Percentiles rank a stretch among this genome's conserved stretches.
Conservation (phyloP, 2,329 filamentous ascomycete species). For the Talaromyces atroroseus region DNA sequence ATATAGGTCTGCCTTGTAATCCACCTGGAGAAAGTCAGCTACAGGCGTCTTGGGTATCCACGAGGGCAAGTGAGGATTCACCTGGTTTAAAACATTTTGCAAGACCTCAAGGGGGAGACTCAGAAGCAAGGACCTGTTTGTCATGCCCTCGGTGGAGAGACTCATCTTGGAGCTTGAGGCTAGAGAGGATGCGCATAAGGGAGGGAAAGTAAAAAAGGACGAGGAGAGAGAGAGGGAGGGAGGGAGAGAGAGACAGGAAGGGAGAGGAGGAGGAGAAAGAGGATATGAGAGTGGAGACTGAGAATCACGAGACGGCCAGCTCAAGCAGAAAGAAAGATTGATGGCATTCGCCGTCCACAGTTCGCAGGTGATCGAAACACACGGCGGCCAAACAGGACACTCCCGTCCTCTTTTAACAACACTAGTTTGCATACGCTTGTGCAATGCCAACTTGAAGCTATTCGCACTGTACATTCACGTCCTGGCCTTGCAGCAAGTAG, state of each 20-base stretch:
- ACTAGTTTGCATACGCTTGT: too few species aligned
- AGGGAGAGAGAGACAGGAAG: neutral
- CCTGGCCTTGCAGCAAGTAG: neutral
- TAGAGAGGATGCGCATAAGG: neutral
- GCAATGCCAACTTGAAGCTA: too few species aligned
- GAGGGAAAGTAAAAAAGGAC: neutral
- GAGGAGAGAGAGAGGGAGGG: neutral
- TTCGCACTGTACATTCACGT: neutral
- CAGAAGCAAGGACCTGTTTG: neutral
- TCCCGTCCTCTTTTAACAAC: too few species aligned
- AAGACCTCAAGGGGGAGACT: constrained; percentile 4
- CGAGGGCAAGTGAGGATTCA: neutral
- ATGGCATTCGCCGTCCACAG: neutral
- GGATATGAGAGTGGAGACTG: neutral
- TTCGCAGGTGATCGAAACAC: neutral
- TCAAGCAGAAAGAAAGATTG: neutral
- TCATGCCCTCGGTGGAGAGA: neutral
- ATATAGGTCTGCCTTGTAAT: constrained; percentile 1
- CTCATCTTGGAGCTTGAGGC: neutral
- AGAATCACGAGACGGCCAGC: neutral
- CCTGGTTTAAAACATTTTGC: constrained; percentile 1
- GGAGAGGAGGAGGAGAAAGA: neutral
- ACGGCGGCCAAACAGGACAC: too few species aligned
- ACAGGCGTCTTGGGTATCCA: neutral
- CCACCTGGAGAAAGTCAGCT: neutral